Evolutionary conservation across 176 grass and related monocot genomes (phyloP).

Genomic region (Stipa capillata): DNA sequence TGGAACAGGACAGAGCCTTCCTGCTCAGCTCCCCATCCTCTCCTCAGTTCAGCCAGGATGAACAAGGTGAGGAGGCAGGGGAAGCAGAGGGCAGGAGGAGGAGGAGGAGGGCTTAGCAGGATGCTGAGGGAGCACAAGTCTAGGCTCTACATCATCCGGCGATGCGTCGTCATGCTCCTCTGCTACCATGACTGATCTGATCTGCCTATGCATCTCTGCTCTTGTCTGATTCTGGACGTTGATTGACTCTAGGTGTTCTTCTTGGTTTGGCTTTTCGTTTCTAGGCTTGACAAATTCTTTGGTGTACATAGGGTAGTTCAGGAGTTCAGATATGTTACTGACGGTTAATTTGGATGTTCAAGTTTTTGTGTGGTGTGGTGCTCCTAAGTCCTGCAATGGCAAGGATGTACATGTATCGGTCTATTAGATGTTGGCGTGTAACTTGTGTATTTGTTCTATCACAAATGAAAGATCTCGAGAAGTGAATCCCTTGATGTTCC

Average conservation of each 20-base stretch:
- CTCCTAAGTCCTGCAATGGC: constrained; percentile 37
- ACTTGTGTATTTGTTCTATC: background rate
- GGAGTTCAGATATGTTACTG: constrained; percentile 6
- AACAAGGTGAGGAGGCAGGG: background rate
- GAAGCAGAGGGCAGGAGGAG: background rate
- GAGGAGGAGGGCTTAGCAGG: constrained; percentile 35
- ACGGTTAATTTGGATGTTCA: background rate
- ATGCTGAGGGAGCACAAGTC: constrained; percentile 56
- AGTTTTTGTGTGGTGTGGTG: background rate
- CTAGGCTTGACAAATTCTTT: constrained; percentile 23
- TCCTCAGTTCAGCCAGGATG: background rate
- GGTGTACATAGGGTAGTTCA: constrained; percentile 14
- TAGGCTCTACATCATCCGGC: constrained; percentile 45
- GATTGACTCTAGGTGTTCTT: background rate
- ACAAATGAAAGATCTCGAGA: background rate
- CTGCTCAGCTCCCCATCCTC: background rate
- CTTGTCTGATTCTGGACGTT: background rate
- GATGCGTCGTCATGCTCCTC: constrained; percentile 65
- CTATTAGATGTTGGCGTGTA: background rate
- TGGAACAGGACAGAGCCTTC: background rate
- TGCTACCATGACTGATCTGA: constrained; percentile 45
- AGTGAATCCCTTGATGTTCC: background rate
- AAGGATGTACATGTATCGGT: constrained; percentile 20
- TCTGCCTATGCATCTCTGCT: background rate
- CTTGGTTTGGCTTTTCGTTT: constrained; percentile 6